Percentiles rank a stretch among this genome's conserved stretches.
These are phyloP conservation scores for Leptoxyphium fumago DNA, from an alignment of 2,329 filamentous ascomycete species.

Conservation along the genomic window DNA sequence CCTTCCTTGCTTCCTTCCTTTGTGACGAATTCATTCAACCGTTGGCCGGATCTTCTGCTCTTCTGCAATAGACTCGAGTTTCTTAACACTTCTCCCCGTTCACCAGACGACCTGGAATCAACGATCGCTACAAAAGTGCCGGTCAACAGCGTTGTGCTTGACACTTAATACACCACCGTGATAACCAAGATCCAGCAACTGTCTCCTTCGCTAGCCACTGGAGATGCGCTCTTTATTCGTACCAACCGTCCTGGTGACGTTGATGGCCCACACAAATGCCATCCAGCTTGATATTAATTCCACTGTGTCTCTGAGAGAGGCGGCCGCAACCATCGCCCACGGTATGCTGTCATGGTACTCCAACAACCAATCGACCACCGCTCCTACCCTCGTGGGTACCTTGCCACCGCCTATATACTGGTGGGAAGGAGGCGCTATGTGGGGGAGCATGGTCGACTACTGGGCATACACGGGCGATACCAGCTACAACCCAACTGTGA, in stretches of 20 bases:
- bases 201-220: too few relatives aligned
- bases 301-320: conserved; percentile 18
- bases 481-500: conserved; percentile 27
- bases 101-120: too few relatives aligned
- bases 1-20: too few relatives aligned
- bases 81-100: too few relatives aligned
- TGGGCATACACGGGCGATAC: conserved; percentile 31
- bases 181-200: too few relatives aligned
- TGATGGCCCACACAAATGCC: conserved; percentile 3
- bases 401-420: conserved; percentile 31
- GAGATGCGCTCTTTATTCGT: too few relatives aligned
- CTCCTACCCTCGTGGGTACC: conserved; percentile 21
- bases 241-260: neutral
- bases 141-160: too few relatives aligned
- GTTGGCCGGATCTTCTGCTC: too few relatives aligned
- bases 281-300: conserved; percentile 9
- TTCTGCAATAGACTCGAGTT: too few relatives aligned
- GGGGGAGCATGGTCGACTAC: conserved; percentile 27
- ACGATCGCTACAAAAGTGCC: too few relatives aligned
- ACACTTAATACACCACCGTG: too few relatives aligned
- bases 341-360: conserved; percentile 21
- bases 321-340: conserved; percentile 18
- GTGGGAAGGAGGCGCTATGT: conserved; percentile 24
- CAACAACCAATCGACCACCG: conserved; percentile 18
- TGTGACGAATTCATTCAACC: too few relatives aligned